Evolutionary conservation across 495 filamentous ascomycete species (phyloP).

Genomic region (Zalerion maritima): DNA sequence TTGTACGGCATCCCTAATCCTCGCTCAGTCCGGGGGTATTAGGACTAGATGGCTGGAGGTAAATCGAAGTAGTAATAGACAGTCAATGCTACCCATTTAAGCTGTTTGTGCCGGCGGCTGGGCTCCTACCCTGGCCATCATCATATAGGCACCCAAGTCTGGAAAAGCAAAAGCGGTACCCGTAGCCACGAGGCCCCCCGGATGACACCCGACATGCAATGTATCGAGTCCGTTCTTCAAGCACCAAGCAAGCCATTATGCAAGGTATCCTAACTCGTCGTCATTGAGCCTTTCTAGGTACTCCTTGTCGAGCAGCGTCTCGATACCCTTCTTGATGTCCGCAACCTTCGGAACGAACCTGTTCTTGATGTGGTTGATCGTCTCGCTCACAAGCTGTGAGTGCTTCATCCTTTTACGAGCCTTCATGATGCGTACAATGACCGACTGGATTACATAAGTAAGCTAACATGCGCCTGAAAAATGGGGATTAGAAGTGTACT

Average conservation of each 20-base stretch:
- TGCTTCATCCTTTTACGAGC: conserved; percentile 98
- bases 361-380: conserved; percentile 84
- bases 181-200: too few relatives aligned
- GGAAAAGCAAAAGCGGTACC: too few relatives aligned
- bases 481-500: conserved; percentile 18
- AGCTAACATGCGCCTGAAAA: conserved; percentile 7
- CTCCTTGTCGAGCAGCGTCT: conserved; percentile 97
- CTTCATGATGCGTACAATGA: conserved; percentile 99
- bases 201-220: too few relatives aligned
- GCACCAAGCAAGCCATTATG: conserved; percentile 41
- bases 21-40: too few relatives aligned
- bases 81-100: too few relatives aligned
- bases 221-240: too few relatives aligned
- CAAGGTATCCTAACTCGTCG: conserved; percentile 85
- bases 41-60: too few relatives aligned
- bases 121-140: too few relatives aligned
- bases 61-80: too few relatives aligned
- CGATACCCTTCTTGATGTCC: conserved; percentile 99
- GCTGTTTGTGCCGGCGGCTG: too few relatives aligned
- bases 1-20: too few relatives aligned
- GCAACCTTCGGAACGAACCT: conserved; percentile 84
- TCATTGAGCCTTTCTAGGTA: conserved; percentile 92
- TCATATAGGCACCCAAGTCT: too few relatives aligned
- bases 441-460: conserved; percentile 49
- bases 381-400: conserved; percentile 79